phyloP scores from a whole-genome alignment of 352 stramenopile genomes.

The Globisporangium cystogenes region DNA sequence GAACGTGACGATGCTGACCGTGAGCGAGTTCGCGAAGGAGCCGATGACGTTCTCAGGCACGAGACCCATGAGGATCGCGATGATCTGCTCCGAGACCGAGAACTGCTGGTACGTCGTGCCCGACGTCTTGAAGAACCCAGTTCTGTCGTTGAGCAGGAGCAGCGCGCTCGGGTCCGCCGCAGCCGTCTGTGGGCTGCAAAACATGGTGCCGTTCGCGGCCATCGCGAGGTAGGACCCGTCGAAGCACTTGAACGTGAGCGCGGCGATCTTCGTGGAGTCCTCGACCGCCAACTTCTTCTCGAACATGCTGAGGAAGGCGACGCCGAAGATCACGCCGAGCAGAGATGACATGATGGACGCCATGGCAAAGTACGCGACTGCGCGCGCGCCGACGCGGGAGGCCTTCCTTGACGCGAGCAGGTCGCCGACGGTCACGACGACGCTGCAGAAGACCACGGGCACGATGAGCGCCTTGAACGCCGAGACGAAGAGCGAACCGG shows the following conservation, averaged over 20 bases:
- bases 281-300: conserved; percentile 4
- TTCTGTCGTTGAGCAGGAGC: conserved; percentile 54
- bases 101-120: conserved; percentile 33
- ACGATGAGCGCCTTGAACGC: conserved; percentile 38
- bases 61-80: conserved; percentile 50
- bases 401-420: conserved; percentile 25
- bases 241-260: conserved; percentile 33
- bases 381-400: conserved; percentile 22
- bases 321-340: conserved; percentile 21
- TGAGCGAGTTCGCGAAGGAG: conserved; percentile 41
- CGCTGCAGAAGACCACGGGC: conserved; percentile 34
- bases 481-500: conserved; percentile 30
- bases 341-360: conserved; percentile 19
- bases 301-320: conserved; percentile 15
- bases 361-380: conserved; percentile 20
- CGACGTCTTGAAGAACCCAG: conserved; percentile 30
- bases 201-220: conserved; percentile 22
- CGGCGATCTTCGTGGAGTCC: background rate
- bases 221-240: conserved; percentile 39
- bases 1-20: conserved; percentile 68
- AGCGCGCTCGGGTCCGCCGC: conserved; percentile 18
- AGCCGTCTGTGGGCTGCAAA: conserved; percentile 26
- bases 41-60: conserved; percentile 71
- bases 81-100: conserved; percentile 62
- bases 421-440: conserved; percentile 25